A percentile compares a stretch with the other conserved stretches of the same genome.
Evolutionary conservation across 805 yeast genomes (phyloP).

Genomic region (Metschnikowia picachoensis): DNA sequence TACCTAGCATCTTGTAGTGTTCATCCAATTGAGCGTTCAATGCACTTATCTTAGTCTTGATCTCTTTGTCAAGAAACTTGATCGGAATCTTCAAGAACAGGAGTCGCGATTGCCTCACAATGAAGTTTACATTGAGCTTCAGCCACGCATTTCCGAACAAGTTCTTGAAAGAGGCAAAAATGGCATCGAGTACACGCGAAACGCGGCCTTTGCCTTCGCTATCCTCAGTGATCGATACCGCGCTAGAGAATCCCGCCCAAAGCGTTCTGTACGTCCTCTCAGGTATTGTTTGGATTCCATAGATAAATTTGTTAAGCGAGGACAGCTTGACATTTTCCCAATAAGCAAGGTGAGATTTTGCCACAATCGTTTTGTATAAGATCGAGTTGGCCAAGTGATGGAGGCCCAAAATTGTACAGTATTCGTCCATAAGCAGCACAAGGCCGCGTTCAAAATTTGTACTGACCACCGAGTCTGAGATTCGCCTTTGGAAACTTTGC

Average conservation of each 20-base stretch:
- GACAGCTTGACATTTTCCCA: slow-evolving; percentile 32
- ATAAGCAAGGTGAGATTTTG: slow-evolving; percentile 32
- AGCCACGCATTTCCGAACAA: slow-evolving; percentile 1
- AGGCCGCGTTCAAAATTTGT: slow-evolving; percentile 10
- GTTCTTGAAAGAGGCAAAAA: slow-evolving; percentile 5
- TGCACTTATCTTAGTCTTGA: slow-evolving; percentile 19
- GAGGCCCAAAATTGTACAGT: slow-evolving; percentile 21
- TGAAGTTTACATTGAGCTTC: slow-evolving; percentile 13
- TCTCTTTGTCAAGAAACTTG: slow-evolving; percentile 24
- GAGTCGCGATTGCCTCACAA: slow-evolving; percentile 12
- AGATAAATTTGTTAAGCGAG: slow-evolving; percentile 23
- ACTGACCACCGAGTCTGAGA: neutral
- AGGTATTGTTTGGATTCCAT: slow-evolving; percentile 36
- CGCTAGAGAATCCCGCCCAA: slow-evolving; percentile 1
- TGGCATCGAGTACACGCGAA: neutral
- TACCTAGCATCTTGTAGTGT: slow-evolving; percentile 24
- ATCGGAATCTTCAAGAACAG: slow-evolving; percentile 19
- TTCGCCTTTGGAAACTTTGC: slow-evolving; percentile 5
- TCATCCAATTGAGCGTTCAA: slow-evolving; percentile 23
- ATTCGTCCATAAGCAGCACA: slow-evolving; percentile 22
- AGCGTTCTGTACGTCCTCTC: slow-evolving; percentile 10
- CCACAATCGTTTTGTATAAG: slow-evolving; percentile 31
- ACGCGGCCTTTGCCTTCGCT: neutral
- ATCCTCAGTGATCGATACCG: neutral
- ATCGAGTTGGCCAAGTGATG: slow-evolving; percentile 30